Base-by-base conservation (phyloP, 768 basidiomycete species). In the Rhizopogon vesiculosus region DNA sequence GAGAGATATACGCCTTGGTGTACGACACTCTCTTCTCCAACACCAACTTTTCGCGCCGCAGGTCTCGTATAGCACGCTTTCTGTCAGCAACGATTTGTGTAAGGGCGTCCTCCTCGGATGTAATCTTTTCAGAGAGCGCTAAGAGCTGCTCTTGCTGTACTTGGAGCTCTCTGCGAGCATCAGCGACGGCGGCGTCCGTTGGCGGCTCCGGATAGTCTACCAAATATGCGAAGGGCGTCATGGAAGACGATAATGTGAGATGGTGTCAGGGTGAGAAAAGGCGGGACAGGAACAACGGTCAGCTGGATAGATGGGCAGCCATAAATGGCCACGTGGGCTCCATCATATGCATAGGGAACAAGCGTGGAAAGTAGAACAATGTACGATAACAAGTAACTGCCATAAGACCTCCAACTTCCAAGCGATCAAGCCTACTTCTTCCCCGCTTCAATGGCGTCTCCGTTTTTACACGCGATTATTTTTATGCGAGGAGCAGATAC, bases 401-500 rank as follows among this genome's bases (percentile, higher is more conserved):
- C 22, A 38, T 38, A 45, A 7, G 42, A 43, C n/a, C 31, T 8
- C 31, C 31, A 1, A 7, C 31, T 33, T 9, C 31, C 31, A 33
- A 33, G 31, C 31, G 31, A 33, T 33, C 31, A 25, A 33, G 31
- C 31, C 61, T 67, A 90, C 74, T 91, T 91, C 79, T 91, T 93
- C 55, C 82, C 84, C 22, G 85, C 81, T 62, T 92, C 89, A 44
- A 91, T 84, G 16, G 87, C 90, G 61, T 94, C 93, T 35, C 90
- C 92, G 66, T 91, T 91, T 81, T 98, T 98, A 78, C 96, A 98
- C 5, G 97, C 96, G 60, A 99, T 94, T 57, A 99, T 98, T 78
- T 98, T 97, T 72, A 97, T 92, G 69, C 89, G 85, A 29, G 82
- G 80, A 5, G 89, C 80, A 41, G 70, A 74, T 55, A 93, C 84